Evolutionary conservation across 352 stramenopile species (phyloP).

Genomic region (Phytopythium oedochilum): DNA sequence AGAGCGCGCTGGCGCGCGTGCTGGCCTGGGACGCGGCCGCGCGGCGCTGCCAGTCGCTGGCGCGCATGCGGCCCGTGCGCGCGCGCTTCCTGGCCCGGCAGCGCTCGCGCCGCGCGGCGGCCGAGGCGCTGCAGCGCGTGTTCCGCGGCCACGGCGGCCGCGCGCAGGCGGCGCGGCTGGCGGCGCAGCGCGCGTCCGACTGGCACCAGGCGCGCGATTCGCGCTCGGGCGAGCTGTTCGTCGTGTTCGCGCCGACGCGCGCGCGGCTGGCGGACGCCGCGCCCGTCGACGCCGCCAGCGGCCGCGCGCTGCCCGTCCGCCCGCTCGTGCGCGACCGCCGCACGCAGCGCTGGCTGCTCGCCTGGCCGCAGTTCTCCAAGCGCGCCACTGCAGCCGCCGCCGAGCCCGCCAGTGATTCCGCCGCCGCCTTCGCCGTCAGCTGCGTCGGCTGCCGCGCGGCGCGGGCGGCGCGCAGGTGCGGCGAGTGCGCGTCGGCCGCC

Average conservation of each 20-base stretch:
- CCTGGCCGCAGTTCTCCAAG: constrained; percentile 53
- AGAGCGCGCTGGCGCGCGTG: constrained; percentile 49
- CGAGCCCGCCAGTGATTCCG: constrained; percentile 1
- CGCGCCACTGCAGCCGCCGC: not conserved
- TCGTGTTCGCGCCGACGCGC: constrained; percentile 57
- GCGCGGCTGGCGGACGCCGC: constrained; percentile 60
- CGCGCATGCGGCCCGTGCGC: constrained; percentile 52
- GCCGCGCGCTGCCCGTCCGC: constrained; percentile 46
- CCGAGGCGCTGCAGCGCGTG: constrained; percentile 49
- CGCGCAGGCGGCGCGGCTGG: constrained; percentile 29
- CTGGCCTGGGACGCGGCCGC: constrained; percentile 46
- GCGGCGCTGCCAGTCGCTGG: constrained; percentile 42
- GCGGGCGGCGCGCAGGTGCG: constrained; percentile 54
- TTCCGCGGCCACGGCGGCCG: constrained; percentile 38
- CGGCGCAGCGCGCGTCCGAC: constrained; percentile 54
- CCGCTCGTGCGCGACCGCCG: constrained; percentile 70
- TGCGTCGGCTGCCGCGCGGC: constrained; percentile 61
- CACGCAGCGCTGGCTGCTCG: constrained; percentile 64
- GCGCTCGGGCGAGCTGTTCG: constrained; percentile 49
- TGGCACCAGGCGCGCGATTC: constrained; percentile 71
- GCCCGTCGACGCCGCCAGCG: constrained; percentile 47
- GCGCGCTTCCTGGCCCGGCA: constrained; percentile 47
- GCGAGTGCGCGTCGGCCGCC: constrained; percentile 50
- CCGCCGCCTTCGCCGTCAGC: constrained; percentile 5
- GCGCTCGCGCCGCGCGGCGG: constrained; percentile 23